A percentile compares a stretch with the other conserved stretches of the same genome.
Conservation (phyloP, 2,329 filamentous ascomycete genomes). For the Exophiala sp. region DNA sequence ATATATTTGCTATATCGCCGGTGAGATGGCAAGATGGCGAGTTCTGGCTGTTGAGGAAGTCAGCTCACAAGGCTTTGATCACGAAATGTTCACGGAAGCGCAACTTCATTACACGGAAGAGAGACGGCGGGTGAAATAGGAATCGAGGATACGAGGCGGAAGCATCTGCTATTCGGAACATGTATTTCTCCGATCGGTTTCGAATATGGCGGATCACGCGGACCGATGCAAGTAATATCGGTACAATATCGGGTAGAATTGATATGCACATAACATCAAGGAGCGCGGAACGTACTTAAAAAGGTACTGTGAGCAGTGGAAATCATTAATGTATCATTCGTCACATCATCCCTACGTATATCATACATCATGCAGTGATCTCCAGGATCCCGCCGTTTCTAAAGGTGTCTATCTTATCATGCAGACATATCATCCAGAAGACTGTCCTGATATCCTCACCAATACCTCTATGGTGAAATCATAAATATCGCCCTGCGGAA, state of each 20-base stretch:
- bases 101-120: neutral
- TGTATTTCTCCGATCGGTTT: neutral
- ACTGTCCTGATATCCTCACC: neutral
- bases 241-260: too few species aligned
- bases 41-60: neutral
- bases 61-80: conserved; percentile 5
- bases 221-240: too few species aligned
- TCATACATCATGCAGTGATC: neutral
- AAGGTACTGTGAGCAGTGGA: too few species aligned
- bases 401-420: too few species aligned
- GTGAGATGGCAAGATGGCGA: neutral
- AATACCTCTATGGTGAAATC: neutral
- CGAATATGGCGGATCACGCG: too few species aligned
- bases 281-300: too few species aligned
- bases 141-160: neutral
- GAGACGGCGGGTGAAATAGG: conserved; percentile 16
- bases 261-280: neutral
- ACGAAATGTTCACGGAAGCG: conserved; percentile 8
- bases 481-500: neutral
- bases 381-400: neutral
- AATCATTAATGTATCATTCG: too few species aligned
- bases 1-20: neutral
- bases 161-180: neutral
- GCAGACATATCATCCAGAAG: neutral
- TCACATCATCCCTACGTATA: neutral